Base-by-base conservation (phyloP, 148 eudicot genomes). In the Hydrangea macrophylla region DNA sequence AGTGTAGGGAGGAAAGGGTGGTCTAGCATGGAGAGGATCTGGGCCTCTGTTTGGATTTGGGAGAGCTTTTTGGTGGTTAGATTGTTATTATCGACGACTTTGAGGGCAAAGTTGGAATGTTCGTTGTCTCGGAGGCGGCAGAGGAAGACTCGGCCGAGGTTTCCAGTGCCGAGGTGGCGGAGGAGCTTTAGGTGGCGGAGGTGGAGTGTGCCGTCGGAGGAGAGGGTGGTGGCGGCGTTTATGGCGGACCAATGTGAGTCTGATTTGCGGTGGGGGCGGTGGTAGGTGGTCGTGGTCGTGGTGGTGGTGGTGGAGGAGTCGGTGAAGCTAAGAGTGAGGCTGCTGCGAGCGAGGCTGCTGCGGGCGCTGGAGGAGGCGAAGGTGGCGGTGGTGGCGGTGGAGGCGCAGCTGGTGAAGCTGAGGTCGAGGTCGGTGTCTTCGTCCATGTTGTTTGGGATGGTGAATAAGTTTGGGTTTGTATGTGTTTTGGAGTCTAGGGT, bases 1-100 rank as follows among this genome's bases (percentile, higher is more conserved):
- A 88, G 86, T 1, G 97, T 90, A 25, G 97, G 97, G 18, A 90
- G 83, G 23, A 82, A 88, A 55, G 97, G 95, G 67, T 90, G 94
- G 69, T 90, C 97, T 0, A 90, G 85, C 23, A 72, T 9, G 9
- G 91, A 81, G 25, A 90, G 78, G 37, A 88, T 85, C 53, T 70
- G 59, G 0, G 86, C 89, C 58, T 90, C 97, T 0, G 87, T 88
- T 23, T 84, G 82, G 1, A 83, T 82, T 8, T 90, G 94, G 20
- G 82, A 44, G 39, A 88, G 78, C 5, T 88, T 84, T 22, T 82
- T 84, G 3, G 90, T 24, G 0, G 85, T 77, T 22, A 90, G 74
- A 9, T 82, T 58, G 45, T 90, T 84, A 0, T 73, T 75, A 33
- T 90, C 97, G 53, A 90, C 86, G n/a, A 88, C 97, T 12, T 90